Percentiles rank a stretch among this genome's conserved stretches.
Evolutionary conservation across 116 monocot genomes (phyloP).

Genomic region (Posidonia oceanica): DNA sequence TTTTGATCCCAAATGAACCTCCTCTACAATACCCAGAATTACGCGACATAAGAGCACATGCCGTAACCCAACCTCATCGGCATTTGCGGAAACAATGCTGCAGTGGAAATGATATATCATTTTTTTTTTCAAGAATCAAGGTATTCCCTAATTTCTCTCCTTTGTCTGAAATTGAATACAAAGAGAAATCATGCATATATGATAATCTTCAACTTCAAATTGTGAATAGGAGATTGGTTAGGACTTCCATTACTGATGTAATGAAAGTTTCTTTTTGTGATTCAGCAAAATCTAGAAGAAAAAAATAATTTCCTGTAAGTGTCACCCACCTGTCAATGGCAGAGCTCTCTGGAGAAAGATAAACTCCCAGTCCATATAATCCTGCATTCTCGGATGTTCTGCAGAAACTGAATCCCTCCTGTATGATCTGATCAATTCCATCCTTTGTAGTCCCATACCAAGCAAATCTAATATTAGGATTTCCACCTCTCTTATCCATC

Average conservation of each 20-base stretch:
- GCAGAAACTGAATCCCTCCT: constrained; percentile 28
- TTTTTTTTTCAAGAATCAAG: too few species aligned
- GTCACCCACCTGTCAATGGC: constrained; percentile 29
- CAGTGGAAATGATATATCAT: background rate
- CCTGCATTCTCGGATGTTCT: constrained; percentile 15
- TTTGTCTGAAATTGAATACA: too few species aligned
- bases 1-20: constrained; percentile 27
- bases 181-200: too few species aligned
- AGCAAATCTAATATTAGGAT: constrained; percentile 32
- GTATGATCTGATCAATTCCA: constrained; percentile 22
- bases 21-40: constrained; percentile 47
- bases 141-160: too few species aligned
- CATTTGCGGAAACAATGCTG: constrained; percentile 35
- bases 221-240: too few species aligned
- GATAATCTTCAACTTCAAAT: too few species aligned
- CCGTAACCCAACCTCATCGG: constrained; percentile 30
- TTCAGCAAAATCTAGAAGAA: too few species aligned
- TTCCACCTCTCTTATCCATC: constrained; percentile 29
- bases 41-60: constrained; percentile 45
- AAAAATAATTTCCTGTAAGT: background rate
- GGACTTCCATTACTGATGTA: too few species aligned
- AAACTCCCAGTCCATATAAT: constrained; percentile 19
- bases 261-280: too few species aligned
- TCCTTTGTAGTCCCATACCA: constrained; percentile 36
- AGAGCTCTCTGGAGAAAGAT: constrained; percentile 20